These are phyloP conservation scores for Paraurostyla sp. DNA, from an alignment of 73 alveolate species.

Conservation along the genomic window DNA sequence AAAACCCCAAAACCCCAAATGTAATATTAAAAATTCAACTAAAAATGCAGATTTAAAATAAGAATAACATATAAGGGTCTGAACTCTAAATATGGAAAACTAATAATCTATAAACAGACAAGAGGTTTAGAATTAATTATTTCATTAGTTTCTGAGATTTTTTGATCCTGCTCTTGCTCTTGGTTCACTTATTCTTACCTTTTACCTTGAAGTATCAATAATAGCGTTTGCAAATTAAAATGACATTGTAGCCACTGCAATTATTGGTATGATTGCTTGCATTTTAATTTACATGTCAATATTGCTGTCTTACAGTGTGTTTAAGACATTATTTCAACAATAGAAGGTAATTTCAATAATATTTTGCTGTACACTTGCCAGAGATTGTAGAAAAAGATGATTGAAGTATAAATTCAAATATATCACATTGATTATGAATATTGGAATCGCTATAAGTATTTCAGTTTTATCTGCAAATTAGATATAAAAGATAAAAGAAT, in stretches of 20 bases:
- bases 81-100: too few species aligned
- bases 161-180: constrained; percentile 21
- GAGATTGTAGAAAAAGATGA: background rate
- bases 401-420: background rate
- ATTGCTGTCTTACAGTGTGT: background rate
- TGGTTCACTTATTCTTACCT: background rate
- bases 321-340: background rate
- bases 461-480: constrained; percentile 19
- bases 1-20: too few species aligned
- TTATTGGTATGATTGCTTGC: constrained; percentile 20
- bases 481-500: background rate
- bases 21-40: too few species aligned
- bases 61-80: too few species aligned
- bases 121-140: too few species aligned
- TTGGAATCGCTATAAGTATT: constrained; percentile 20
- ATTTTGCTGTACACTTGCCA: background rate
- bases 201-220: background rate
- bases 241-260: background rate
- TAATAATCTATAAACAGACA: too few species aligned
- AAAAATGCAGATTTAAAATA: too few species aligned
- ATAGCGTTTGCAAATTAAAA: background rate
- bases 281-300: background rate
- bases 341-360: background rate
- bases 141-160: background rate
- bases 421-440: constrained; percentile 9